Conservation (phyloP, 805 yeast species). For the Blastobotrys chiropterorum region DNA sequence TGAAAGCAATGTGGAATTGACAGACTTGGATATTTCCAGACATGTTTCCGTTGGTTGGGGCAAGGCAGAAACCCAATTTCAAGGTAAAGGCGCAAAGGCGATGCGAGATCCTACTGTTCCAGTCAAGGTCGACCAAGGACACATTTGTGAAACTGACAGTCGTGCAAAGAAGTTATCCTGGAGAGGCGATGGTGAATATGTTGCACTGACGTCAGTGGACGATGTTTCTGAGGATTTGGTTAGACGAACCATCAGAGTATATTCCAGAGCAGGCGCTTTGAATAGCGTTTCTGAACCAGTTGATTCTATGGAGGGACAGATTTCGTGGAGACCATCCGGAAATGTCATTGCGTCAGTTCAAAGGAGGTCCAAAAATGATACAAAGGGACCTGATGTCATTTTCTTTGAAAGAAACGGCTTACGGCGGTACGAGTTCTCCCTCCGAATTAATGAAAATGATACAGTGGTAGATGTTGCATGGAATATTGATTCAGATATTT, state of each 20-base stretch:
- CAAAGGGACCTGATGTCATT: constrained; percentile 35
- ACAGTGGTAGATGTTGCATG: constrained; percentile 53
- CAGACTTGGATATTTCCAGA: constrained; percentile 63
- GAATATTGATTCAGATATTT: constrained; percentile 74
- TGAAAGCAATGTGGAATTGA: constrained; percentile 51
- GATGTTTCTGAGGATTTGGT: constrained; percentile 37
- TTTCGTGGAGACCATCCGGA: constrained; percentile 92
- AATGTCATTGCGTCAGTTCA: constrained; percentile 78
- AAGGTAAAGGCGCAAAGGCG: constrained; percentile 86
- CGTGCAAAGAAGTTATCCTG: constrained; percentile 56
- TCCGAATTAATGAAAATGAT: constrained; percentile 52
- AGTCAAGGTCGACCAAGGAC: constrained; percentile 63
- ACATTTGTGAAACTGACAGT: constrained; percentile 45
- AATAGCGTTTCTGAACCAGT: constrained; percentile 86
- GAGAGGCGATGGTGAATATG: constrained; percentile 92
- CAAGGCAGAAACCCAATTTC: constrained; percentile 89
- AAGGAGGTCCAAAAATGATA: constrained; percentile 32
- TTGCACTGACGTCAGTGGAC: constrained; percentile 63
- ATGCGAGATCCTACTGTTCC: constrained; percentile 83
- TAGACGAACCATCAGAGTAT: constrained; percentile 73
- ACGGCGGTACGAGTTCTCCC: constrained; percentile 76
- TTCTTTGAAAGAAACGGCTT: constrained; percentile 93
- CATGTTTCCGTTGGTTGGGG: constrained; percentile 99
- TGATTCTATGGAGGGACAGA: constrained; percentile 64
- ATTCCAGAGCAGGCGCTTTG: constrained; percentile 64